Evolutionary conservation across 2,329 filamentous ascomycete species (phyloP), one percentile per base, ranked within the genome.

Genomic region (Verticillium albo-atrum): DNA sequence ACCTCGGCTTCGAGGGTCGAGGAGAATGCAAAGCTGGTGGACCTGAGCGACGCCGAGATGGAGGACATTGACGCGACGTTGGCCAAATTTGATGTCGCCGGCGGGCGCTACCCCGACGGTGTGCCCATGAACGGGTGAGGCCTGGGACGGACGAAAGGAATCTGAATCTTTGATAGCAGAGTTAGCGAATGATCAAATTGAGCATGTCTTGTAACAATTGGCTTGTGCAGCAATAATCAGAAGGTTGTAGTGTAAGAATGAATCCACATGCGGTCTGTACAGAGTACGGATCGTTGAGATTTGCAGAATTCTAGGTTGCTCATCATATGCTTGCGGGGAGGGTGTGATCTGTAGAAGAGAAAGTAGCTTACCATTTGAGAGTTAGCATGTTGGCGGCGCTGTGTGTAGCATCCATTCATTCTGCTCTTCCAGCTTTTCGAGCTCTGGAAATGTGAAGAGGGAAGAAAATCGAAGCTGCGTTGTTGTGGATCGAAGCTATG

Each of bases 11-110:
- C 74, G 37, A 77, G 86, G 25, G 78, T 89, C 12, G 66, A 75
- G n/a, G 87, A 90, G 76, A 90, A 90, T 65, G 72, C 77, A 32
- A 79, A 76, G 61, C 63, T 75, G 35, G 73, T 86, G 5, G 72
- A 79, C 1, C 68, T 88, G 53, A 79, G 73, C 1, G 74, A 78
- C 2, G 76, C 75, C 4, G 85, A 87, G 63, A 68, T 84, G 69
- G 68, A 66, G 6, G 75, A 79, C 63, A 81, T 87, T 55, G 79
- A 84, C 55, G 65, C 67, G 17, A 77, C 82, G 10, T 65, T 87
- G 26, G 73, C 70, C 10, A 76, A 74, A 58, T 82, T 84, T 64
- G 74, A 78, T 53, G 67, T 79, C 7, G 71, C 71, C 2, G 85
- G 85, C 2, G 70, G 62, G 1, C 74, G 84, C 34, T 87, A 87